Conservation (phyloP, 2,329 filamentous ascomycete species). For the Chaetomiaceae sp. region DNA sequence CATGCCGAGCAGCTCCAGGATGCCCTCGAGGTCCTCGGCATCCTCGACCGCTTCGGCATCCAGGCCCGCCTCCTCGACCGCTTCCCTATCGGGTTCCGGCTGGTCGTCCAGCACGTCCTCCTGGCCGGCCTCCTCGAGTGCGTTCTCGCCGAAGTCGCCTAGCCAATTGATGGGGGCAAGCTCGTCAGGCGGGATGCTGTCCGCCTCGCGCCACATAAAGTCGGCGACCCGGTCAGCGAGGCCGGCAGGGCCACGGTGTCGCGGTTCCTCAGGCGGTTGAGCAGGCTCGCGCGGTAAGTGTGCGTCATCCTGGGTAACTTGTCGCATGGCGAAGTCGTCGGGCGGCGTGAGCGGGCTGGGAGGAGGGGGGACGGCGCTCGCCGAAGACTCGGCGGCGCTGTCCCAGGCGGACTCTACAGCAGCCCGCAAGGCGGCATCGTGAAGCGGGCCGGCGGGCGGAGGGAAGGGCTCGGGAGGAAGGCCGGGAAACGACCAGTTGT, state of each 20-base stretch:
- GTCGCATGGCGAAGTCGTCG: too few relatives aligned
- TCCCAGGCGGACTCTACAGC: too few relatives aligned
- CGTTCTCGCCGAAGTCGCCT: constrained; percentile 33
- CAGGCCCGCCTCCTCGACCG: constrained; percentile 58
- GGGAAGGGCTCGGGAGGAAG: constrained; percentile 24
- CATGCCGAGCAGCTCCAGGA: constrained; percentile 95
- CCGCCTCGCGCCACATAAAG: constrained; percentile 57
- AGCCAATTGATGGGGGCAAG: constrained; percentile 36
- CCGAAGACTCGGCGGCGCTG: too few relatives aligned
- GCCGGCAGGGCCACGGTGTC: constrained; percentile 29
- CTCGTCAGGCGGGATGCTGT: constrained; percentile 49
- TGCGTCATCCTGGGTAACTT: too few relatives aligned
- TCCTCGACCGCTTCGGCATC: constrained; percentile 75
- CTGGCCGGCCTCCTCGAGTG: constrained; percentile 23
- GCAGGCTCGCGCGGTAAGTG: constrained; percentile 1
- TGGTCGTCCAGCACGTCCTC: constrained; percentile 26
- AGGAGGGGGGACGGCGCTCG: too few relatives aligned
- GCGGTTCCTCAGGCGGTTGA: not conserved
- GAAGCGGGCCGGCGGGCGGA: too few relatives aligned
- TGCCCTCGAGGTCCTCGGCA: constrained; percentile 89
- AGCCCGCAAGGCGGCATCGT: too few relatives aligned
- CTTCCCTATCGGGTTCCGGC: constrained; percentile 48
- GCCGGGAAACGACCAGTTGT: constrained; percentile 53
- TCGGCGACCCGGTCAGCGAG: constrained; percentile 43
- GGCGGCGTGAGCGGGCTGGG: too few relatives aligned